phyloP scores from a whole-genome alignment of 306 rosid genomes.

The Psophocarpus tetragonolobus region DNA sequence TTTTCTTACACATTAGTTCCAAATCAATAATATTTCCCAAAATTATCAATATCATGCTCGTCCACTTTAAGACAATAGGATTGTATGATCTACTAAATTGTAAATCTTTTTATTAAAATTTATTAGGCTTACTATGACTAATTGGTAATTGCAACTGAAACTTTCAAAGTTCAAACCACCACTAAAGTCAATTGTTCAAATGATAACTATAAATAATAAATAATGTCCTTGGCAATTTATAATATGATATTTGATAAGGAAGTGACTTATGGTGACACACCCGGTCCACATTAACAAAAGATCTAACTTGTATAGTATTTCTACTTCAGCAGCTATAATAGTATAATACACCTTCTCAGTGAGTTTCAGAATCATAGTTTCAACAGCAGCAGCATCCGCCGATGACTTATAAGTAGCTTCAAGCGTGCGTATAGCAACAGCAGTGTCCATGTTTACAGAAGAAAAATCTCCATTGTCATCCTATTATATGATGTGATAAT shows the following conservation, averaged over 20 bases:
- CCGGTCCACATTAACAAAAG: not conserved
- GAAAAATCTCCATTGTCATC: constrained; percentile 96
- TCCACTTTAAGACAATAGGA: constrained; percentile 19
- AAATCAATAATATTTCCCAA: not conserved
- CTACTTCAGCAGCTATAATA: not conserved
- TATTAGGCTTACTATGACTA: not conserved
- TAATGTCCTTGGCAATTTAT: not conserved
- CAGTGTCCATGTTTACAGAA: constrained; percentile 97
- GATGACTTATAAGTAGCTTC: constrained; percentile 98
- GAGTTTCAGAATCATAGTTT: constrained; percentile 84
- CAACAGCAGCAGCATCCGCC: constrained; percentile 91
- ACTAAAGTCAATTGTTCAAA: not conserved
- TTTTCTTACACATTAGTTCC: not conserved
- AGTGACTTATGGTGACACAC: not conserved
- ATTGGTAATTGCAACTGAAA: not conserved
- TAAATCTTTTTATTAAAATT: not conserved
- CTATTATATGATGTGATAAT: constrained; percentile 44
- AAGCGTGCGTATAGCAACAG: constrained; percentile 97
- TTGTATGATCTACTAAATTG: not conserved
- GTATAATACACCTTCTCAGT: constrained; percentile 67
- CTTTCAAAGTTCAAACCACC: not conserved
- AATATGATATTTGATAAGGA: not conserved
- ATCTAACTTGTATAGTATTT: not conserved
- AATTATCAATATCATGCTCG: not conserved
- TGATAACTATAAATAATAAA: not conserved